Evolutionary conservation across 78 protist genomes (phyloP).

Genomic region (Cavenderia fasciculata): DNA sequence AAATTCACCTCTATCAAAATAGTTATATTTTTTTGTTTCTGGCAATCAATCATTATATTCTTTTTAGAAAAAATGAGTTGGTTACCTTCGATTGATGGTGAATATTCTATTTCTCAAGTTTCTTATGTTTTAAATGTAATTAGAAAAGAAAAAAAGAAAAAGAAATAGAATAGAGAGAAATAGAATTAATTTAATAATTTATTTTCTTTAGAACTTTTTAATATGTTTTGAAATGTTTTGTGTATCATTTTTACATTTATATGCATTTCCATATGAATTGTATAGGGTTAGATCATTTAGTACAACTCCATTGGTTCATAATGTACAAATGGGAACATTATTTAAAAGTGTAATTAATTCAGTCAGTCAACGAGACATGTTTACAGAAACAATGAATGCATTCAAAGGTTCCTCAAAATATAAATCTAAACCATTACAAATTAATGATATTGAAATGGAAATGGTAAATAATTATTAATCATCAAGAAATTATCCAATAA

Average conservation of each 20-base stretch:
- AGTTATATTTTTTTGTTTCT: slow-evolving; percentile 32
- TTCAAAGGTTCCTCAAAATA: too few relatives aligned
- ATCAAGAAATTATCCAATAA: too few relatives aligned
- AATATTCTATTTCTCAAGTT: slow-evolving; percentile 36
- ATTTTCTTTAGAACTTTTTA: slow-evolving; percentile 20
- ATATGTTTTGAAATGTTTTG: slow-evolving; percentile 58
- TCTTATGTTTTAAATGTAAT: slow-evolving; percentile 65
- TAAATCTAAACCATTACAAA: too few relatives aligned
- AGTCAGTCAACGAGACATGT: slow-evolving; percentile 28
- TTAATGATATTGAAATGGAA: too few relatives aligned
- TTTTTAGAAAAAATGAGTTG: slow-evolving; percentile 32
- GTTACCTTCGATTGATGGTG: slow-evolving; percentile 33
- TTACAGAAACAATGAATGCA: slow-evolving; percentile 26
- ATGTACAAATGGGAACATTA: slow-evolving; percentile 66
- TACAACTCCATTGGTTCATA: slow-evolving; percentile 52
- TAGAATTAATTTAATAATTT: neutral
- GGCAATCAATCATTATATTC: slow-evolving; percentile 26
- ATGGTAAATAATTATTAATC: too few relatives aligned
- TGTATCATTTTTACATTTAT: slow-evolving; percentile 48
- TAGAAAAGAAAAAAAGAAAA: too few relatives aligned
- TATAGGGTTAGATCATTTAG: slow-evolving; percentile 74
- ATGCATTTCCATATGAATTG: slow-evolving; percentile 71
- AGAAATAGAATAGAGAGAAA: too few relatives aligned
- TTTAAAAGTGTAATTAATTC: slow-evolving; percentile 22
- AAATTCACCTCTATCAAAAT: slow-evolving; percentile 43